Evolutionary conservation across 192 early-diverging fungal genomes (phyloP).

Genomic region (Chytriomyces confervae): DNA sequence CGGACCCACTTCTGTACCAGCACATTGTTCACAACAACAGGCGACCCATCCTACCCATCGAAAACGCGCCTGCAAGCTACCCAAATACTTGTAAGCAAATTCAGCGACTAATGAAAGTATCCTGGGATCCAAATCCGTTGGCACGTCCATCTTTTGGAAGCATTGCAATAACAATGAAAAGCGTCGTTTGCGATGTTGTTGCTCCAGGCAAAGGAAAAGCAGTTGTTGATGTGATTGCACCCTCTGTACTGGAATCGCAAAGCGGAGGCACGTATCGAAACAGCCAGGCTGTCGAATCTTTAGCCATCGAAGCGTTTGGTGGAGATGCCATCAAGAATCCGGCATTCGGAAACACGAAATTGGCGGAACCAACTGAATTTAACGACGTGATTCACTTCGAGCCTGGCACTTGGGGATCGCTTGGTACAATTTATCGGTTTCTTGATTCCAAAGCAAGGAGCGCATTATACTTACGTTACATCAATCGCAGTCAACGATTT

Average conservation of each 20-base stretch:
- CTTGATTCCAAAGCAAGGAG: neutral
- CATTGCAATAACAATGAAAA: conserved; percentile 3
- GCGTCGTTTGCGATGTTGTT: neutral
- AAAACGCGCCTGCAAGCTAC: neutral
- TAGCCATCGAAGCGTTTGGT: no score
- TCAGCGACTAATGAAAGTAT: conserved; percentile 11
- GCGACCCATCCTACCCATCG: conserved; percentile 3
- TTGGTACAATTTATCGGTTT: neutral
- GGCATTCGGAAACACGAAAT: no score
- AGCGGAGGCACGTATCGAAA: no score
- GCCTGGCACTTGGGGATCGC: conserved; percentile 18
- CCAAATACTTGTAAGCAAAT: conserved; percentile 1
- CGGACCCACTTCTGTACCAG: conserved; percentile 35
- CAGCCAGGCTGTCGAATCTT: no score
- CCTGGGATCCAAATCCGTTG: conserved; percentile 37
- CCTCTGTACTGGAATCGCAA: no score
- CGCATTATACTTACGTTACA: neutral
- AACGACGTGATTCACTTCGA: conserved; percentile 10
- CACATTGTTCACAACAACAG: conserved; percentile 20
- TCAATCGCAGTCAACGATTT: conserved; percentile 21
- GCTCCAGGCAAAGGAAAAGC: no score
- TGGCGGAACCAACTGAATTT: neutral
- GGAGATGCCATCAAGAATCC: no score
- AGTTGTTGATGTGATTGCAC: no score
- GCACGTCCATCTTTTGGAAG: conserved; percentile 20